phyloP scores from a whole-genome alignment of 1,284 basidiomycete species.

The Pseudozyma sp. region DNA sequence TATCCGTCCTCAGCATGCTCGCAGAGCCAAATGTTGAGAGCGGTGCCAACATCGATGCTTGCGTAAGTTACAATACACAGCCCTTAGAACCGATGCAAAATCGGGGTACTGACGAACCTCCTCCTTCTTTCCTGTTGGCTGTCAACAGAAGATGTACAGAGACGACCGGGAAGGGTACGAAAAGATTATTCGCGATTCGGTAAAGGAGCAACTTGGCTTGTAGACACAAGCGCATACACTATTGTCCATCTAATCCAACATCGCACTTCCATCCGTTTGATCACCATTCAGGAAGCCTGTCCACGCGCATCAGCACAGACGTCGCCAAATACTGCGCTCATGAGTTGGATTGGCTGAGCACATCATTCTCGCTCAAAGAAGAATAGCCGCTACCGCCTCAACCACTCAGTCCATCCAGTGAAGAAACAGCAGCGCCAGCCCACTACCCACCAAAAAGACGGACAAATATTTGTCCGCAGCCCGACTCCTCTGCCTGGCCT shows the following conservation, averaged over 20 bases:
- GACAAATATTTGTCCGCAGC: conserved; percentile 85
- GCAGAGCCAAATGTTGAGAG: conserved; percentile 99
- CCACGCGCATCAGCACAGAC: no score
- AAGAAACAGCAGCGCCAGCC: conserved; percentile 84
- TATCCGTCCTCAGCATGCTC: conserved; percentile 98
- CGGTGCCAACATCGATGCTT: conserved; percentile 91
- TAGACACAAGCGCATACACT: conserved; percentile 12
- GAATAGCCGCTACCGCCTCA: neutral
- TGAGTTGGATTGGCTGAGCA: no score
- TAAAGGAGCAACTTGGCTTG: conserved; percentile 66
- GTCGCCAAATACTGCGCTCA: no score
- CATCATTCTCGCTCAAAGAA: no score
- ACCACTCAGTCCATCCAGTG: conserved; percentile 72
- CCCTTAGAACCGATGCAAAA: neutral
- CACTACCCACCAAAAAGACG: conserved; percentile 86
- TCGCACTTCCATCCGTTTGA: neutral
- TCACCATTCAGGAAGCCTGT: no score
- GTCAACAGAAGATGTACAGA: conserved; percentile 63
- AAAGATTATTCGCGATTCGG: conserved; percentile 60
- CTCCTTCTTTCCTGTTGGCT: neutral
- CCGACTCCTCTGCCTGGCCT: conserved; percentile 82
- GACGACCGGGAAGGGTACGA: conserved; percentile 67
- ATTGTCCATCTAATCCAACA: neutral
- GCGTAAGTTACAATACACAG: conserved; percentile 60
- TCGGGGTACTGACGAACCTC: neutral